Base-by-base conservation (phyloP, 2,329 filamentous ascomycete genomes). In the Aphanoascus verrucosus region DNA sequence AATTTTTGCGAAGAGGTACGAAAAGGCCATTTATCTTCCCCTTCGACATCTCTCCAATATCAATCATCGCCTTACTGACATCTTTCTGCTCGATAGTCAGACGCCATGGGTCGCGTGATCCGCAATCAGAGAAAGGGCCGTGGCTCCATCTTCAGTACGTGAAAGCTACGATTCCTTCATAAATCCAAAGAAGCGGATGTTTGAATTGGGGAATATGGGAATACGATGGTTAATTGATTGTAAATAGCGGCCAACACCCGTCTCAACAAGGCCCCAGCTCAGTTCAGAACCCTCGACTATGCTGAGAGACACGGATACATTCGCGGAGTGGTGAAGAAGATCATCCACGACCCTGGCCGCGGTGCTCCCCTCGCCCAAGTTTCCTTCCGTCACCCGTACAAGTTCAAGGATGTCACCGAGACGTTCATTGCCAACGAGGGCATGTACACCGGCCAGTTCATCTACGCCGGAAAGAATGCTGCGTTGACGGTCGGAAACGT, bases 351-450 rank as follows among this genome's bases (percentile, higher is more conserved):
- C 78, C 83, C 90, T 68, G 93, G 93, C 74, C 90, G 93, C 79
- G 93, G 93, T 79, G 89, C 94, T 76, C 93, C 93, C 68, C 88
- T 98, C 72, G 93, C 93, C 74, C 88, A 88, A 77, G 90, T 98
- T 71, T 78, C 83, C 68, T 98, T 98, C 88, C 90, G 93, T 69
- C 87, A 94, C 77, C 89, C 93, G 69, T 98, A 98, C 86, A 83
- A 84, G 77, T 97, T 88, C 86, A 95, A 94, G 85, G 85, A 90
- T 74, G 79, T 89, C 74, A 91, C 86, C 75, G 90, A 98, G 85
- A 98, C 93, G 67, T 96, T 98, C 85, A 98, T 98, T 73, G 93
- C 93, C 77, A 98, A 97, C 80, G 93, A 97, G 82, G 93, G 93
- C 80, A 96, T 97, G 90, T 98, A 97, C 88, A 96, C 93, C 65